Percentiles rank a stretch among this genome's conserved stretches.
These are phyloP conservation scores for Pinus taeda DNA, from an alignment of 75 land plant genomes.

Conservation along the genomic window DNA sequence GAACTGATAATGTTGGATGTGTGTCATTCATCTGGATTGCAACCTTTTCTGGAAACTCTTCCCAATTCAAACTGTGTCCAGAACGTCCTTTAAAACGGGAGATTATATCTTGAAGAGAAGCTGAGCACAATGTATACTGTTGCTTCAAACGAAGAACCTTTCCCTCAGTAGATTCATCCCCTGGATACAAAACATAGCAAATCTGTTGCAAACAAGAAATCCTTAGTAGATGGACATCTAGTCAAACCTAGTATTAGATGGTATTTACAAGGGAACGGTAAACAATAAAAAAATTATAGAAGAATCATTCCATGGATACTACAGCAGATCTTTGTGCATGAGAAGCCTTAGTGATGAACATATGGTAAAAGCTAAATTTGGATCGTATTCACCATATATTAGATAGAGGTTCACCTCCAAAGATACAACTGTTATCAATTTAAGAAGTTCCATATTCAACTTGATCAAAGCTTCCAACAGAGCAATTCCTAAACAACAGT, in stretches of 20 bases:
- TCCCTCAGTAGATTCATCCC: conserved; percentile 86
- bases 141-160: conserved; percentile 90
- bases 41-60: conserved; percentile 79
- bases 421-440: background rate
- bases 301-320: too few relatives aligned
- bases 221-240: background rate
- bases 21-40: conserved; percentile 99
- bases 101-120: conserved; percentile 95
- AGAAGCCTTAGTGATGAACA: background rate
- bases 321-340: too few relatives aligned
- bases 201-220: conserved; percentile 43
- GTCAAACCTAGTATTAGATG: background rate
- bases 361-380: background rate
- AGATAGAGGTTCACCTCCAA: background rate
- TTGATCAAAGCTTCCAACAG: background rate
- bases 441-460: background rate
- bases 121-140: conserved; percentile 92
- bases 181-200: conserved; percentile 88
- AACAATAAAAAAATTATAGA: background rate
- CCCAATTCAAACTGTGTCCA: conserved; percentile 61
- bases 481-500: background rate
- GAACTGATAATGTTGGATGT: conserved; percentile 95
- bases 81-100: conserved; percentile 81
- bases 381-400: background rate
- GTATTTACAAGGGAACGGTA: background rate